A percentile compares a stretch with the other conserved stretches of the same genome.
phyloP scores from a whole-genome alignment of 306 rosid genomes.

The Senna siamea region DNA sequence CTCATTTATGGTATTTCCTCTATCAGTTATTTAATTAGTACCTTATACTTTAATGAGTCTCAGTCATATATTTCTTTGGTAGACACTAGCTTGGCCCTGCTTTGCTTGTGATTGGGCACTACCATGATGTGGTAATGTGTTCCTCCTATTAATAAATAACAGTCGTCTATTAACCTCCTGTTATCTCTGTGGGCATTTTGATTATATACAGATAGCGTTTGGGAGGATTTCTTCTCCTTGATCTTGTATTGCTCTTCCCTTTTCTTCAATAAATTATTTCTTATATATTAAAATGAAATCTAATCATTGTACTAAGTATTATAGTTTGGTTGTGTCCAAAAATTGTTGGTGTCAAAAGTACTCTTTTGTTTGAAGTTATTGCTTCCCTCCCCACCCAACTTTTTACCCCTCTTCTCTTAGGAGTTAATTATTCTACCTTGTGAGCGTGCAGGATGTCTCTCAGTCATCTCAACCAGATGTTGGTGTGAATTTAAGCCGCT shows the following conservation, averaged over 20 bases:
- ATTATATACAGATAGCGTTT: neutral
- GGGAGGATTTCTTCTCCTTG: too few species aligned
- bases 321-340: neutral
- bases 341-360: conserved; percentile 25
- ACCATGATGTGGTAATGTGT: conserved; percentile 20
- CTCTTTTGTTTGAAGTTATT: conserved; percentile 9
- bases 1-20: conserved; percentile 55
- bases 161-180: conserved; percentile 23
- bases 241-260: too few species aligned
- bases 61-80: neutral
- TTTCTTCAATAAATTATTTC: too few species aligned
- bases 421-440: conserved; percentile 20
- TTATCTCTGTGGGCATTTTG: conserved; percentile 2
- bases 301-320: neutral
- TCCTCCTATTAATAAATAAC: conserved; percentile 20
- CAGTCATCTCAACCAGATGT: conserved; percentile 56
- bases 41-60: conserved; percentile 18
- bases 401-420: neutral
- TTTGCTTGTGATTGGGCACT: conserved; percentile 10
- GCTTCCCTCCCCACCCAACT: neutral
- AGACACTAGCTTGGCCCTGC: conserved; percentile 7
- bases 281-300: neutral
- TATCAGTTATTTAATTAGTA: conserved; percentile 25
- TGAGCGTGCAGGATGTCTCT: conserved; percentile 60
- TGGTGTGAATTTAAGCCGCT: conserved; percentile 53